phyloP scores from a whole-genome alignment of 176 grass and related monocot species.

The Rhynchospora tenuis region DNA sequence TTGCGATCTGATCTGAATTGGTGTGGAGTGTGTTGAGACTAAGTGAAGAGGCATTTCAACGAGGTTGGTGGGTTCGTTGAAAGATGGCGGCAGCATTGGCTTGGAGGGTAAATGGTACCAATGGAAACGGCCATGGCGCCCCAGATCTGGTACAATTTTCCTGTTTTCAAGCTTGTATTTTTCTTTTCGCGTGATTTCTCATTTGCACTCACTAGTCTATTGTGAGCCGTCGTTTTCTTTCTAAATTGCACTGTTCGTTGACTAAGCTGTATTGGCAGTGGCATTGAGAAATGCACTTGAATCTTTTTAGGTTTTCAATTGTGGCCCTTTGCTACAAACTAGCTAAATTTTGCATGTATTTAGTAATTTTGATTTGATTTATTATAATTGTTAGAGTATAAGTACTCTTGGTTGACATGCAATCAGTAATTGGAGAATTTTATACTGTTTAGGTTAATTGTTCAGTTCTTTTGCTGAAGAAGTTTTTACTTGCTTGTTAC shows the following conservation, averaged over 20 bases:
- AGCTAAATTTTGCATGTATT: neutral
- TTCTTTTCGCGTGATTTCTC: neutral
- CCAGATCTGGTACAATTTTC: constrained; percentile 75
- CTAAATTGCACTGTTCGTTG: neutral
- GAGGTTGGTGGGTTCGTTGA: constrained; percentile 11
- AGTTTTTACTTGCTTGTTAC: constrained; percentile 30
- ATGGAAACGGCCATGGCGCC: constrained; percentile 49
- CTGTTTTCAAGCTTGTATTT: constrained; percentile 22
- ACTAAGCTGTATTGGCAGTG: neutral
- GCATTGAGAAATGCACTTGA: neutral
- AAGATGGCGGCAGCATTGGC: constrained; percentile 70
- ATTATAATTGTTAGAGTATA: neutral
- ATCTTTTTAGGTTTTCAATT: constrained; percentile 1
- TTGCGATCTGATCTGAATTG: constrained; percentile 12
- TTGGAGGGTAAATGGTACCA: constrained; percentile 79
- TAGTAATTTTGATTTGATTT: neutral
- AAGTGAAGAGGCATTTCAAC: neutral
- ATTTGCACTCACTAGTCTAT: constrained; percentile 8
- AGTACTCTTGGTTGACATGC: neutral
- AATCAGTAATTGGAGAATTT: neutral
- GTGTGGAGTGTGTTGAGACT: neutral
- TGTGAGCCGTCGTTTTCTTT: neutral
- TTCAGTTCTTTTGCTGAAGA: constrained; percentile 15
- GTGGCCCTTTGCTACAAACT: neutral
- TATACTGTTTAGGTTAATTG: neutral